Evolutionary conservation across 2,329 filamentous ascomycete species (phyloP), one percentile per base, ranked within the genome.

Genomic region (Colletotrichum noveboracense): DNA sequence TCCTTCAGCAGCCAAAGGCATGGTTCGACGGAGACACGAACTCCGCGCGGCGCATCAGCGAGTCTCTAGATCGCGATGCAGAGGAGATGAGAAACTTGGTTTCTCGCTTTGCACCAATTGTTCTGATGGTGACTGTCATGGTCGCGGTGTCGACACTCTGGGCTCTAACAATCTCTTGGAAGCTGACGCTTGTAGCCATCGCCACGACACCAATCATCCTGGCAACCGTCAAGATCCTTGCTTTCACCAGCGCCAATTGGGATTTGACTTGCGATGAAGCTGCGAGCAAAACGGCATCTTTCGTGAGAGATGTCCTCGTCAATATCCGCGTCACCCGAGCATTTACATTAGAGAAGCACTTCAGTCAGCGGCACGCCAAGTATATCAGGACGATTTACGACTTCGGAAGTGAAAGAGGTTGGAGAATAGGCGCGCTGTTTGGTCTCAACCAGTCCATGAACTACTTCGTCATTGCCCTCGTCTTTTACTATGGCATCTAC

Each of bases 81-180:
- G 96, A 98, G 82, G 95, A 98, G 81, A 96, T 97, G 91, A 91
- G 94, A 10, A 96, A 95, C 79, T 86, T 98, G 0, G 88, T 98
- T 0, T 94, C 94, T 3, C 91, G 94, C 2, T 98, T 98, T 80
- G 88, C 93, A 1, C 93, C 94, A 2, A 91, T 94, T 69, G 83
- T 94, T 1, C 87, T 96, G 16, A 91, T 93, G 12, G 92, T 94
- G 5, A 81, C 88, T 1, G 84, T 91, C 67, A 96, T 98, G 89
- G 48, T 94, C 21, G 72, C 85, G 1, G 89, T 94, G n/a, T 92
- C 95, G 0, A 80, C 97, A 8, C 80, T 90, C 3, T 98, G 96
- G 96, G 93, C 95, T 6, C 83, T 97, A 18, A 82, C 88, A 1
- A 90, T 94, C 34, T 93, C 93, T 60, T 98, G 96, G 95, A 94